Evolutionary conservation across 108 stramenopile species (phyloP).

Genomic region (Pseudonitzschia multiseries): DNA sequence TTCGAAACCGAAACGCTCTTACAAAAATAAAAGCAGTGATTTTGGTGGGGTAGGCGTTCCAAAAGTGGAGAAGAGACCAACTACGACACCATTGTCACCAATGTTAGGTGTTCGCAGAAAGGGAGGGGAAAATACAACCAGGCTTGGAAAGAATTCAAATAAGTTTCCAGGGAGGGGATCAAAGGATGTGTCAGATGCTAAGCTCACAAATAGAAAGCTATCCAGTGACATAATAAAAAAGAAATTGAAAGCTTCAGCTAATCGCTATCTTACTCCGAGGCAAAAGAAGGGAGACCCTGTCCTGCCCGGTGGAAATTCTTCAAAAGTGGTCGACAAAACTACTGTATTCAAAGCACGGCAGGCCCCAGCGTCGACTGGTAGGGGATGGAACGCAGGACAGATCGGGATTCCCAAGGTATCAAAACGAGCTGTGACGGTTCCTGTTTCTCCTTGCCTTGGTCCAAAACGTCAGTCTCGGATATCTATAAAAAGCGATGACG

Average conservation of each 20-base stretch:
- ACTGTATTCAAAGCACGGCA: constrained; percentile 38
- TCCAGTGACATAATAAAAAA: not conserved
- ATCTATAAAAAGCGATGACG: not conserved
- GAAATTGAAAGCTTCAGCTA: not conserved
- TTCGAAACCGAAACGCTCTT: not conserved
- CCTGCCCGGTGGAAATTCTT: not conserved
- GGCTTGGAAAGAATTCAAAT: not conserved
- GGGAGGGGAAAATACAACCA: constrained; percentile 1
- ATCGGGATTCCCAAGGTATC: constrained; percentile 48
- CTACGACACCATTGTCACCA: constrained; percentile 44
- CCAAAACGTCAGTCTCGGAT: constrained; percentile 17
- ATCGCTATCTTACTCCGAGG: not conserved
- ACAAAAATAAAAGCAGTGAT: not conserved
- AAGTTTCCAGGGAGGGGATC: not conserved
- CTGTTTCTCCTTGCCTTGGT: constrained; percentile 47
- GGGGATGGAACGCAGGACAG: constrained; percentile 33
- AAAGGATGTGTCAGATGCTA: not conserved
- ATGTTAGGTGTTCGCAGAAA: constrained; percentile 20
- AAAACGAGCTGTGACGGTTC: constrained; percentile 50
- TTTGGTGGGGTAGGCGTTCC: constrained; percentile 46
- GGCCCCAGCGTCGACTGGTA: constrained; percentile 33
- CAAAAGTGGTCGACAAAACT: not conserved
- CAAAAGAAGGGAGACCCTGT: not conserved
- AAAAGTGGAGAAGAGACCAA: constrained; percentile 50
- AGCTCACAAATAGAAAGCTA: not conserved